Evolutionary conservation across 2,329 filamentous ascomycete genomes (phyloP).

Genomic region (Aspergillus sp.): DNA sequence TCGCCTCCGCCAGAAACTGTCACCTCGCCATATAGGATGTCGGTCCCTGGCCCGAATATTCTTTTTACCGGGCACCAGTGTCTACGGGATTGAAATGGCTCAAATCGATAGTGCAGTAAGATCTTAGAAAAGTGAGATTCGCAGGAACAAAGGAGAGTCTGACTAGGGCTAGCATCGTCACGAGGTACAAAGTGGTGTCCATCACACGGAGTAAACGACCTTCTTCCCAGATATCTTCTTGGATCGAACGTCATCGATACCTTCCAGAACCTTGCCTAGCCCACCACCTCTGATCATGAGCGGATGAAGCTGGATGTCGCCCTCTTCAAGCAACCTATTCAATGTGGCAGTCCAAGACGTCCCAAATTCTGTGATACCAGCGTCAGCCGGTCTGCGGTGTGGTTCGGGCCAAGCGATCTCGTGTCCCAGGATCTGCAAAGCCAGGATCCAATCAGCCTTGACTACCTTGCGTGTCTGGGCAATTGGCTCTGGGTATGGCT

Average conservation of each 20-base stretch:
- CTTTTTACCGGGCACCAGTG: too few species aligned
- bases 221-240: neutral
- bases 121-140: too few species aligned
- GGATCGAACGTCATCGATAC: neutral
- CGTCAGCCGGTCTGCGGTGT: neutral
- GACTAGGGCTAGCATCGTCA: too few species aligned
- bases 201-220: constrained; percentile 1
- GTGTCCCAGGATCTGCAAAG: constrained; percentile 9
- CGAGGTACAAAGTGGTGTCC: too few species aligned
- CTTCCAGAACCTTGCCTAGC: neutral
- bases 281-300: neutral
- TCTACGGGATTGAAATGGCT: too few species aligned
- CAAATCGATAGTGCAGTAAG: too few species aligned
- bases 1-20: too few species aligned
- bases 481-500: constrained; percentile 1
- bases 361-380: neutral
- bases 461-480: constrained; percentile 1
- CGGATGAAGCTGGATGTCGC: neutral
- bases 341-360: neutral
- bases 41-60: too few species aligned
- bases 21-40: too few species aligned
- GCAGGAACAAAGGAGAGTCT: too few species aligned
- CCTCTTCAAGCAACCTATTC: neutral
- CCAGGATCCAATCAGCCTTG: constrained; percentile 11
- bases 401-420: constrained; percentile 6